A percentile compares a stretch with the other conserved stretches of the same genome.
phyloP scores from a whole-genome alignment of 2,329 filamentous ascomycete species.

The Trichocomaceae sp. region DNA sequence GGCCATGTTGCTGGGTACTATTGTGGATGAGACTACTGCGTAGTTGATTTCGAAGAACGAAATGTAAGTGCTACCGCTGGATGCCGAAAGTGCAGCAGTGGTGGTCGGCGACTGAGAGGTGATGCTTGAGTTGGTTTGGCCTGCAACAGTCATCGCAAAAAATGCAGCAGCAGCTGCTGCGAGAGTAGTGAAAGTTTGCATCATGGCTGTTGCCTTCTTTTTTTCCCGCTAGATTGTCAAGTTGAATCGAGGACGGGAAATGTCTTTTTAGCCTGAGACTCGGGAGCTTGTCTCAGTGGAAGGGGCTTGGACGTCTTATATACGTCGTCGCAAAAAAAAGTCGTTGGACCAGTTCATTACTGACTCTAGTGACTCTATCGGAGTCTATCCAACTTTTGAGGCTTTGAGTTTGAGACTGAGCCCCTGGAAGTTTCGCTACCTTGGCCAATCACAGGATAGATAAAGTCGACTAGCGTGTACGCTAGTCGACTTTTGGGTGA shows the following conservation, averaged over 20 bases:
- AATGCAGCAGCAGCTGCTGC: not conserved
- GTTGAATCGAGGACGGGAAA: not conserved
- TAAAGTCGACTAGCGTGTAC: no score
- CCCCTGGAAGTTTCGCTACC: no score
- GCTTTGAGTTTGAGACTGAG: no score
- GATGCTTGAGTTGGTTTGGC: not conserved
- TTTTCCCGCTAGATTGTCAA: not conserved
- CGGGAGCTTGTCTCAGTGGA: not conserved
- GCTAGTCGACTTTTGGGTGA: no score
- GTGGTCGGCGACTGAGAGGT: not conserved
- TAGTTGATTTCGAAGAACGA: conserved; percentile 13
- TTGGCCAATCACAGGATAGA: no score
- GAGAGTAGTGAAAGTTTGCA: not conserved
- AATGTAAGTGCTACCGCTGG: conserved; percentile 12
- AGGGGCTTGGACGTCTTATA: not conserved
- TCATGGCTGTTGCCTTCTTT: not conserved
- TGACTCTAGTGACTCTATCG: no score
- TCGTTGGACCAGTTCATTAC: no score
- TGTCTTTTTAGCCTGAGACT: not conserved
- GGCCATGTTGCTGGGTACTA: not conserved
- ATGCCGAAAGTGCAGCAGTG: conserved; percentile 4
- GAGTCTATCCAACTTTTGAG: no score
- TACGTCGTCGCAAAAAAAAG: not conserved
- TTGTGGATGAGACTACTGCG: conserved; percentile 3
- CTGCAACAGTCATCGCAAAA: not conserved